A percentile compares a stretch with the other conserved stretches of the same genome.
Evolutionary conservation across 306 rosid species (phyloP).

Genomic region (Sicyos baderoa): DNA sequence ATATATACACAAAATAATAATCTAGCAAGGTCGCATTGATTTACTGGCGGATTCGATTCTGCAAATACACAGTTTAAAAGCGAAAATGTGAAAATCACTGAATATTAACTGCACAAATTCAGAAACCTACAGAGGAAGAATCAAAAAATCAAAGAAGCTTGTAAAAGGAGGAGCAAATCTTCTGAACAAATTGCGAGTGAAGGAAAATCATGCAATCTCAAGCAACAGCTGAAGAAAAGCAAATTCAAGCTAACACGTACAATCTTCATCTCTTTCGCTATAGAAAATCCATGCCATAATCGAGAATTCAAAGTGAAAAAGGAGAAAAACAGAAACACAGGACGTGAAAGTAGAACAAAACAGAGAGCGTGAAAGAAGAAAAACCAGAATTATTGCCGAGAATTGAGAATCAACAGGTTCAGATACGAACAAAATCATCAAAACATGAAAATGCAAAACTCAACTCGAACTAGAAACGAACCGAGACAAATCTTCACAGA

Average conservation of each 20-base stretch:
- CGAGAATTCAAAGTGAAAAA: background rate
- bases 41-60: conserved; percentile 24
- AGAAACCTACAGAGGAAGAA: conserved; percentile 27
- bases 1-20: conserved; percentile 21
- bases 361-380: conserved; percentile 10
- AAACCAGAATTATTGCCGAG: background rate
- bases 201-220: conserved; percentile 36
- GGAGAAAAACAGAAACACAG: background rate
- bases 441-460: conserved; percentile 5
- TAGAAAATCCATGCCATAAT: background rate
- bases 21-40: conserved; percentile 27
- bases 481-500: background rate
- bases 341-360: background rate
- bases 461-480: background rate
- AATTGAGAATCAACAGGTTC: background rate
- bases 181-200: conserved; percentile 34
- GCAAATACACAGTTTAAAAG: conserved; percentile 23
- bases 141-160: conserved; percentile 28
- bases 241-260: conserved; percentile 21
- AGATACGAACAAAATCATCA: conserved; percentile 3
- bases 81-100: conserved; percentile 24
- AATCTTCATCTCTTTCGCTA: background rate
- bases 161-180: conserved; percentile 16
- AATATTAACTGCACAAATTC: conserved; percentile 28
- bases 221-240: conserved; percentile 38